Evolutionary conservation across 306 rosid genomes (phyloP), one percentile per base, ranked within the genome.

Genomic region (Biancaea sappan): DNA sequence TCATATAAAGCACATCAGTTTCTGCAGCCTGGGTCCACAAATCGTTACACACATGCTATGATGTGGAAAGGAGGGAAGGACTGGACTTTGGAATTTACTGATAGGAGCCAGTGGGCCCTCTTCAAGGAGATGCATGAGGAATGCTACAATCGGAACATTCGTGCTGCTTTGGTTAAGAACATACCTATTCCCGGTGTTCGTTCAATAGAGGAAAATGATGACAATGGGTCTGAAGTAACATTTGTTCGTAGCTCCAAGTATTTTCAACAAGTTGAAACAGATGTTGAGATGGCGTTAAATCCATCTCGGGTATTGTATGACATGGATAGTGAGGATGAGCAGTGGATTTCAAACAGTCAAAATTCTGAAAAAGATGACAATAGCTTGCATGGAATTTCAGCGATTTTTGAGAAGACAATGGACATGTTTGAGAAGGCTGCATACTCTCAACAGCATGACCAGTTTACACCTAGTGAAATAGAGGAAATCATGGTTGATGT

Each of bases 61-160:
- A 87, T 91, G 92, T 91, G 97, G 97, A 91, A 88, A 79, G 97
- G 94, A 74, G 97, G 89, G 64, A 91, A 87, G 82, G 92, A 91
- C 69, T 91, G 97, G 97, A 79, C 44, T 73, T 78, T 91, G 85
- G 97, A 91, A 82, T 91, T 91, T 84, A 79, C 86, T 76, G 94
- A 91, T 82, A 81, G 97, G 61, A 87, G 89, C 57, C 97, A 91
- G 57, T 91, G 97, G 97, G 87, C 86, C n/a, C 82, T 88, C 70
- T 91, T 91, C 82, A 91, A 89, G 83, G 94, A 88, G 85, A 85
- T 91, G 92, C 90, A 91, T 21, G 94, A 88, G 77, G 97, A 91
- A 68, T 88, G 97, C 82, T 79, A 88, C 81, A 87, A 87, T 64
- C 89, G 90, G 68, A 91, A 91, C 40, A 40, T 87, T 31, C 88